Evolutionary conservation across 2,329 filamentous ascomycete genomes (phyloP).

Genomic region (Diplodia corticola): DNA sequence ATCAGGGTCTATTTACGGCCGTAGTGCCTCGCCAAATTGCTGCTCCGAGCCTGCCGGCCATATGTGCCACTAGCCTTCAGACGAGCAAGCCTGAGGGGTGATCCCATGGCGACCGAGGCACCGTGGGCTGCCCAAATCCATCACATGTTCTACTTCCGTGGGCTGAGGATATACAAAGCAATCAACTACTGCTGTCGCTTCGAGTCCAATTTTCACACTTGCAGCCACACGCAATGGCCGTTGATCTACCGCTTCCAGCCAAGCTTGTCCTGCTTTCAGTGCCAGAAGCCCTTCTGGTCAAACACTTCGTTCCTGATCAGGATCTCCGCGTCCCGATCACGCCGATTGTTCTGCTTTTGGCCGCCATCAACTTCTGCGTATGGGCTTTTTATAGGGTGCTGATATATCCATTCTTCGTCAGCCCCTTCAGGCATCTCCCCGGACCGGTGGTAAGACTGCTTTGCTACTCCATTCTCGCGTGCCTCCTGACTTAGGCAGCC

Average conservation of each 20-base stretch:
- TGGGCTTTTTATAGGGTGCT: constrained; percentile 23
- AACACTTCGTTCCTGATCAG: constrained; percentile 15
- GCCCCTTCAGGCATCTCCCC: constrained; percentile 44
- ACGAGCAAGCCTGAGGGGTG: not conserved
- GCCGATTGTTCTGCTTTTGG: constrained; percentile 2
- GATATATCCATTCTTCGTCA: constrained; percentile 42
- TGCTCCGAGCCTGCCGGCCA: not conserved
- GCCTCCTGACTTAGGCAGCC: constrained; percentile 25
- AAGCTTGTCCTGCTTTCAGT: constrained; percentile 9
- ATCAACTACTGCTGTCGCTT: not conserved
- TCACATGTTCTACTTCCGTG: constrained; percentile 7
- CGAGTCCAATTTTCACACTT: not conserved
- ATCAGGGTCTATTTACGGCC: not conserved
- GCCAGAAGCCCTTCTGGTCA: constrained; percentile 18
- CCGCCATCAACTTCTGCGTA: constrained; percentile 7
- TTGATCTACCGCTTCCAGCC: constrained; percentile 16
- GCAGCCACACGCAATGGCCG: not conserved
- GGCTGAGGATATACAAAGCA: not conserved
- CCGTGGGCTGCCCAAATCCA: not conserved
- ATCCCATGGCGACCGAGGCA: constrained; percentile 15
- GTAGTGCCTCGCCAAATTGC: not conserved
- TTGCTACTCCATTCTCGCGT: not conserved
- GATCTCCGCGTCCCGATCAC: constrained; percentile 8
- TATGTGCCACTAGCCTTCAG: constrained; percentile 1
- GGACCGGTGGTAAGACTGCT: constrained; percentile 27